Evolutionary conservation across 768 basidiomycete genomes (phyloP), one percentile per base, ranked within the genome.

Genomic region (Lentinula raphanica): DNA sequence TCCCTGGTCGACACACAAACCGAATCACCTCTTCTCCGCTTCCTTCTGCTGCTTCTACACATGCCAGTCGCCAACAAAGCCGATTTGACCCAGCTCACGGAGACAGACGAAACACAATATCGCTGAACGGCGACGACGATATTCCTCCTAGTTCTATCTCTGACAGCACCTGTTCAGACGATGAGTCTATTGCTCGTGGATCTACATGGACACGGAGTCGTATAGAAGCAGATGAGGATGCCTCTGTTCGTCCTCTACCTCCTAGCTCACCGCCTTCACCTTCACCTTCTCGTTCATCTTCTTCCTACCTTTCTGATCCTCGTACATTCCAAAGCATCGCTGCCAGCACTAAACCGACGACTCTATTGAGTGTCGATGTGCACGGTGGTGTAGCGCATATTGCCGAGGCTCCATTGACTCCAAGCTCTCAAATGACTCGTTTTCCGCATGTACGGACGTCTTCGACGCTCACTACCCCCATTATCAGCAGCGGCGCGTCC

Each of bases 321-420:
- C 82, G 86, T 55, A 92, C 90, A 0, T 92, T 93, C 71, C 80
- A 83, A 65, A 91, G 89, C 66, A 86, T 88, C 66, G 84, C 88
- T 27, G 91, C 89, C 5, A 92, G 89, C 65, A 98, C 95, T 12
- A 97, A 97, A 70, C 95, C 94, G 2, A 98, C 95, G 5, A 98
- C 95, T 0, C 72, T 98, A 25, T 76, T 97, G n/a, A 93, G 90
- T 63, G 83, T 96, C 60, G 95, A 98, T 66, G 69, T 93, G 25
- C 83, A 80, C 45, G 83, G 86, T 6, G 90, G 89, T 12, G 86
- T 94, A 79, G 94, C 89, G 0, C 93, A 96, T 70, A 96, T 96
- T 63, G 94, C 94, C 5, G 90, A 96, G 67, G 91, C 85, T 9
- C 85, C 90, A 39, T 66, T 75, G 35, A 86, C 88, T 25, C 82